phyloP scores from a whole-genome alignment of 2,329 filamentous ascomycete genomes.

The Coniochaeta sp. region DNA sequence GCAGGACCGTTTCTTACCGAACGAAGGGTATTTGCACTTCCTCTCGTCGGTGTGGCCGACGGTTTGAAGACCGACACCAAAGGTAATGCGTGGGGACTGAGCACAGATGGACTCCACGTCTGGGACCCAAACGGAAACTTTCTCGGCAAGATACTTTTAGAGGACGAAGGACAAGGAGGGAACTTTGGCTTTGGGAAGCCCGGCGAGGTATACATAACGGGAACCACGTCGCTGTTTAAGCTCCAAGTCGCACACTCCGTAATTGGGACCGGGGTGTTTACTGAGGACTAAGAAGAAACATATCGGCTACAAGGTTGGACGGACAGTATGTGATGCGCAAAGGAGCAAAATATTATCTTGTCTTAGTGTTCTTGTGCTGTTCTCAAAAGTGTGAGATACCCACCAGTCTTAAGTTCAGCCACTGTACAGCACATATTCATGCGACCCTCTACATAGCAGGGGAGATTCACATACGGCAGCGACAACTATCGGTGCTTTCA shows the following conservation, averaged over 20 bases:
- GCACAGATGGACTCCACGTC: constrained; percentile 39
- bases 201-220: constrained; percentile 31
- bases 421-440: no score
- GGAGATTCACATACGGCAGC: no score
- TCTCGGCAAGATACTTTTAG: constrained; percentile 32
- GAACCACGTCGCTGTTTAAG: not conserved
- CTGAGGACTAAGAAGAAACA: not conserved
- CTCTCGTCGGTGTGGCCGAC: constrained; percentile 37
- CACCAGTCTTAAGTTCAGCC: no score
- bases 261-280: not conserved
- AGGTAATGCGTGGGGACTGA: constrained; percentile 42
- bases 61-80: constrained; percentile 37
- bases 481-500: no score
- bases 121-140: constrained; percentile 38
- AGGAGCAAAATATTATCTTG: no score
- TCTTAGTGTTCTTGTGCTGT: no score
- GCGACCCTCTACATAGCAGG: no score
- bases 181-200: constrained; percentile 40
- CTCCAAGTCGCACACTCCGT: not conserved
- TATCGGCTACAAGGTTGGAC: no score
- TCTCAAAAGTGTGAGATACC: no score
- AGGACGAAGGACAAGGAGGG: constrained; percentile 32
- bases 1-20: constrained; percentile 34
- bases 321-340: no score
- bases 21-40: constrained; percentile 42